Percentiles rank a stretch among this genome's conserved stretches.
phyloP scores from a whole-genome alignment of 2,329 filamentous ascomycete genomes.

The Pseudogymnoascus sp. region DNA sequence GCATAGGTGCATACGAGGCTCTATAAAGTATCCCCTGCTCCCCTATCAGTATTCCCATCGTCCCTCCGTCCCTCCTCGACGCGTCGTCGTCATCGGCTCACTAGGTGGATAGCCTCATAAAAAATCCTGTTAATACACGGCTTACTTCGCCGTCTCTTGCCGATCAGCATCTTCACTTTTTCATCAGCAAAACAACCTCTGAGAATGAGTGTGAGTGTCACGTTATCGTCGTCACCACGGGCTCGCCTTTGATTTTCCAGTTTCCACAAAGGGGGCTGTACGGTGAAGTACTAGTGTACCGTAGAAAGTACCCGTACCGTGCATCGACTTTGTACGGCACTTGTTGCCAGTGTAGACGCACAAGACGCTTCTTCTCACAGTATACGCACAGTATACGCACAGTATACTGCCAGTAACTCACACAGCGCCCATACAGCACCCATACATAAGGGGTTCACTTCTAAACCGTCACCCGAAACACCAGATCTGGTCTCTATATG shows the following conservation, averaged over 20 bases:
- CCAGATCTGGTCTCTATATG: background rate
- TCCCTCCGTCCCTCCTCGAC: background rate
- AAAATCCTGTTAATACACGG: background rate
- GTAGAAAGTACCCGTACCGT: background rate
- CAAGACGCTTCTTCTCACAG: background rate
- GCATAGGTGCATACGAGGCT: background rate
- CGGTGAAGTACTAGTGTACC: background rate
- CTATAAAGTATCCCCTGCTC: background rate
- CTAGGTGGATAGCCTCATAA: background rate
- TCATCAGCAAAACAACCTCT: background rate
- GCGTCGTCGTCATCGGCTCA: background rate
- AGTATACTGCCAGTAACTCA: background rate
- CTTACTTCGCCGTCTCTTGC: background rate
- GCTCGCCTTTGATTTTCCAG: background rate
- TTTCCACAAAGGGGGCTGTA: constrained; percentile 6
- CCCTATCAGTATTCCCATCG: background rate
- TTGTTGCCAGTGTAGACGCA: background rate
- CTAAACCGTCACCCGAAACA: background rate
- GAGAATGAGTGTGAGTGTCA: background rate
- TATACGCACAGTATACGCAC: background rate
- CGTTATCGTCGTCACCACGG: background rate
- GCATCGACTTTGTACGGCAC: background rate
- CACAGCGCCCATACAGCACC: background rate
- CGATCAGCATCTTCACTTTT: background rate
- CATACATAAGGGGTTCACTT: background rate